Evolutionary conservation across 331 rosid species (phyloP), one percentile per base, ranked within the genome.

Genomic region (Phaseolus coccineus): DNA sequence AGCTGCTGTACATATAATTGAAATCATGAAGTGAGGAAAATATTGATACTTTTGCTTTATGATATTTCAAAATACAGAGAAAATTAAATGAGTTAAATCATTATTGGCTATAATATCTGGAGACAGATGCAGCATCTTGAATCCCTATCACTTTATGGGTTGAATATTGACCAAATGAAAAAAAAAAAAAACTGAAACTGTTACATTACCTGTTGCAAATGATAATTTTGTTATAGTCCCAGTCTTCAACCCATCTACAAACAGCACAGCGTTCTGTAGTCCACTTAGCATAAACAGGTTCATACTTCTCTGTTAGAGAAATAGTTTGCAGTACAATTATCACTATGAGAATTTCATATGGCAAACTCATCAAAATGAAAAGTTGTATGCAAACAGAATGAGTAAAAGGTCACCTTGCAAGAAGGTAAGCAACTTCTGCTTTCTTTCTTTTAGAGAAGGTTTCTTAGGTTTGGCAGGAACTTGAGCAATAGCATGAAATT

Each of bases 161-260:
- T 75, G 73, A 79, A 70, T 33, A 72, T 74, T 46, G 65, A 77
- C 11, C 46, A 76, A 33, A 57, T 30, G 15, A 42, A 78, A 40
- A 51, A 59, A 55, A 66, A 10, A 76, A 68, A 44, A 44, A 68
- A 78, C 14, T 27, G 48, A 81, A 65, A 30, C 56, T 78, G 59
- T 59, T 80, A 51, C 2, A 19, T 72, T 87, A 94, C 99, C 99
- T 90, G 87, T 82, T 96, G 96, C 99, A 96, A 77, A 96, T 96
- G 80, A 96, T 96, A 84, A 96, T 96, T 81, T 96, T 96, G 81
- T 96, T 96, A 82, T 96, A 96, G 87, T 96, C 99, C 98, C 98
- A 96, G 84, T 96, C 99, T 87, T 96, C 99, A 77, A 96, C 99
- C 99, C 99, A 96, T 90, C 99, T 91, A 82, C 99, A 96, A 44